These are phyloP conservation scores for Metschnikowia koreensis DNA, from an alignment of 805 yeast genomes.

Conservation along the genomic window DNA sequence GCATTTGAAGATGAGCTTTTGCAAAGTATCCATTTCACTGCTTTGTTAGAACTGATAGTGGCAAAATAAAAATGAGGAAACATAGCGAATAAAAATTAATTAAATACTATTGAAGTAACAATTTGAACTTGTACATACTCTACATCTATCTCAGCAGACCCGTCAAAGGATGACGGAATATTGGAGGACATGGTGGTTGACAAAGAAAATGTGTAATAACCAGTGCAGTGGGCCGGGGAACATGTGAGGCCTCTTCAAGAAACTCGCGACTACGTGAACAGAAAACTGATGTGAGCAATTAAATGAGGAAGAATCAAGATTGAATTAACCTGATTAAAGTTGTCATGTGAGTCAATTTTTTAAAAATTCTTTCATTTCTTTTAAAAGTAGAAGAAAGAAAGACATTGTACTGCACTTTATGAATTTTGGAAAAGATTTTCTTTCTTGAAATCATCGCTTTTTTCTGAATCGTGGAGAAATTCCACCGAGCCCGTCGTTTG, in stretches of 20 bases:
- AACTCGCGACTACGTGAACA: background rate
- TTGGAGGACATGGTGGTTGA: constrained; percentile 9
- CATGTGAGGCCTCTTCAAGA: background rate
- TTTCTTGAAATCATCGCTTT: no score
- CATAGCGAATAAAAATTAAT: background rate
- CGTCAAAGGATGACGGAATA: constrained; percentile 51
- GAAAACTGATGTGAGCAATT: background rate
- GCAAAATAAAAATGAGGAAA: background rate
- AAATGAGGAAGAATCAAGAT: background rate
- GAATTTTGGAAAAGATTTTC: no score
- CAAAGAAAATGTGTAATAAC: background rate
- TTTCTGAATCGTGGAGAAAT: background rate
- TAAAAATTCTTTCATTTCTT: no score
- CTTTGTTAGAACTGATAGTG: constrained; percentile 14
- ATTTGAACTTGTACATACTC: constrained; percentile 42
- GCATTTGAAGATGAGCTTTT: constrained; percentile 59
- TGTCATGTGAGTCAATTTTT: no score
- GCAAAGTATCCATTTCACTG: constrained; percentile 45
- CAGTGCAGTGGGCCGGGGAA: background rate
- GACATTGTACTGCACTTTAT: no score
- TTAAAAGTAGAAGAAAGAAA: no score
- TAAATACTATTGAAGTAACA: background rate
- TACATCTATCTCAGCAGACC: constrained; percentile 31
- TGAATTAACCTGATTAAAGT: no score
- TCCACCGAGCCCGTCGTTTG: background rate